Base-by-base conservation (phyloP, 306 rosid genomes). In the Mimosa bimucronata region DNA sequence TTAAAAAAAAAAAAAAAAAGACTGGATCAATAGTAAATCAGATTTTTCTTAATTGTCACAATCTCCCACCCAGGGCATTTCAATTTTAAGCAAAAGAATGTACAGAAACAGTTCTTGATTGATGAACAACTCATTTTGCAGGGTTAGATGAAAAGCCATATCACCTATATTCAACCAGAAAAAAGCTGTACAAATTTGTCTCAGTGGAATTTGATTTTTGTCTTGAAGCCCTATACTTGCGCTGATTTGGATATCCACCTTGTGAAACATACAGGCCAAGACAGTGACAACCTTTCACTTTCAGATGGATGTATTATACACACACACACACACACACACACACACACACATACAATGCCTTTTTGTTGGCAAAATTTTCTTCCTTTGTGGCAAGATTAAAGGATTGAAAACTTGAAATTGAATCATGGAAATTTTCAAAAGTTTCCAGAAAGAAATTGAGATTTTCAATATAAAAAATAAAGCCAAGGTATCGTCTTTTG, bases 121-220 rank as follows among this genome's bases (percentile, higher is more conserved):
- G 50, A 67, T 67, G 31, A 66, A 66, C 71, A 38, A 67, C 50
- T 1, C 50, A 67, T 40, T 40, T 40, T 4, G 44, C 30, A n/a
- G 9, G 18, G n/a, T 11, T 67, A 14, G 15, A 21, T n/a, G 31
- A 38, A 38, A 67, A 67, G 50, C 73, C 50, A 50, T 73, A 64
- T 82, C 55, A 79, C 86, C 88, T 64, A 85, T 69, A 79, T 42
- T 71, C 77, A 71, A 85, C 81, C 83, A 75, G 16, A 75, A 78
- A n/a, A 81, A 25, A 21, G 57, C 66, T 71, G 60, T 72, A 75
- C 74, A 55, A 55, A 64, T 85, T 82, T 82, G 86, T 75, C 80
- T 62, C 3, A 7, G 71, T 62, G 48, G 21, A 60, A 61, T 13
- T 61, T 67, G 46, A 19, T 60, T 85, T 78, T 81, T 58, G 78